Evolutionary conservation across 768 basidiomycete species (phyloP), one percentile per base, ranked within the genome.

Genomic region (Russula lepida): DNA sequence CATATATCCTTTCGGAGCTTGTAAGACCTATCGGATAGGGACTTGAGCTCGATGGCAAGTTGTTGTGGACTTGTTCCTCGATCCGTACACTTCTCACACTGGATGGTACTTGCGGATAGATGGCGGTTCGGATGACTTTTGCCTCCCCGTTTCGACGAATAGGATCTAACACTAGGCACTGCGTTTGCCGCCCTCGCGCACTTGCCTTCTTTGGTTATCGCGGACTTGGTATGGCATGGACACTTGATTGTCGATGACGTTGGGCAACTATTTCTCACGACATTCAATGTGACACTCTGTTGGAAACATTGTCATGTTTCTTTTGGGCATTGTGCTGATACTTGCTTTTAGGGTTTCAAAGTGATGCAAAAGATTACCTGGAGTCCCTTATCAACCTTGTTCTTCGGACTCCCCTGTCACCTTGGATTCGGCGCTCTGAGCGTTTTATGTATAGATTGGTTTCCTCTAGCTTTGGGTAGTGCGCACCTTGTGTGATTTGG

Each of bases 351-450:
- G 19, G 19, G 27, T 52, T 27, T 48, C n/a, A 1, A 15, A 33
- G 41, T 19, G 19, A 25, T 47, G 23, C 39, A n/a, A 5, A 32
- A 39, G 21, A 41, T 54, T 12, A 32, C 23, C 41, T 44, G 28
- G 21, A 33, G 32, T 48, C 4, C 54, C 48, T 44, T 56, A 54
- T 48, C 54, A 12, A 55, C 59, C 47, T 60, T 51, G 54, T 61
- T 55, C 39, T 33, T 44, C 11, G 5, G 28, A 49, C 25, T 33
- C 41, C 27, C 30, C 23, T 39, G 47, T 35, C 2, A 9, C 21
- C 27, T 28, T 27, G 27, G 48, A 49, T 27, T 27, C 21, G 32
- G 5, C 49, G 49, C 49, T 19, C 46, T 28, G 33, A 19, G 27
- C 25, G 21, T 43, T 2, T 51, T 51, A 28, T 46, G 33, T 17